These are phyloP conservation scores for Aspergillus haitiensis DNA, from an alignment of 495 filamentous ascomycete genomes.

Conservation along the genomic window DNA sequence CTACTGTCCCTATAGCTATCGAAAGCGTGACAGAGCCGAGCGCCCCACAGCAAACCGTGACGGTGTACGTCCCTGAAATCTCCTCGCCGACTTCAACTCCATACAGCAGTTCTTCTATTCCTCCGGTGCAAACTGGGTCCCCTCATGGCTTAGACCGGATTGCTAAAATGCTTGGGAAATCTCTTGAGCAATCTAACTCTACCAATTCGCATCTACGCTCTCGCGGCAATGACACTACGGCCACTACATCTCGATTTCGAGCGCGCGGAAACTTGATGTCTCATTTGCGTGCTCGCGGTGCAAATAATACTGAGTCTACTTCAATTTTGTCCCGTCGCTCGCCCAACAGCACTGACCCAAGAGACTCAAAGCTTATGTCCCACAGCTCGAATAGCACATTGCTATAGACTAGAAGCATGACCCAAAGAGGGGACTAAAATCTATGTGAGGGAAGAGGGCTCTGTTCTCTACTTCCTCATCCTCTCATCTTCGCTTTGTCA, in stretches of 20 bases:
- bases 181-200: constrained; percentile 2
- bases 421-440: not conserved
- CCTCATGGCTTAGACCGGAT: constrained; percentile 11
- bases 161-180: constrained; percentile 12
- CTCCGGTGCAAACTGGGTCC: constrained; percentile 1
- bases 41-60: constrained; percentile 34
- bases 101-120: constrained; percentile 5
- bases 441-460: not conserved
- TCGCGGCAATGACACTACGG: constrained; percentile 12
- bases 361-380: not conserved
- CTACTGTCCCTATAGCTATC: constrained; percentile 25
- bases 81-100: constrained; percentile 24
- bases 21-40: constrained; percentile 37
- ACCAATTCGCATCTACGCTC: constrained; percentile 1
- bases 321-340: constrained; percentile 13
- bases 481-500: not conserved
- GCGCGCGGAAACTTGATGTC: constrained; percentile 4
- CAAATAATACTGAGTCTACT: constrained; percentile 16
- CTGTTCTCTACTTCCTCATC: constrained; percentile 2
- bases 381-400: constrained; percentile 17
- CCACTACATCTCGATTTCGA: not conserved
- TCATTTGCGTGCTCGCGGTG: constrained; percentile 8
- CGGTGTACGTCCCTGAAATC: constrained; percentile 35
- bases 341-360: constrained; percentile 16
- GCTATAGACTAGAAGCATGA: constrained; percentile 11